These are phyloP conservation scores for Ceriops decandra DNA, from an alignment of 345 rosid species.

Conservation along the genomic window DNA sequence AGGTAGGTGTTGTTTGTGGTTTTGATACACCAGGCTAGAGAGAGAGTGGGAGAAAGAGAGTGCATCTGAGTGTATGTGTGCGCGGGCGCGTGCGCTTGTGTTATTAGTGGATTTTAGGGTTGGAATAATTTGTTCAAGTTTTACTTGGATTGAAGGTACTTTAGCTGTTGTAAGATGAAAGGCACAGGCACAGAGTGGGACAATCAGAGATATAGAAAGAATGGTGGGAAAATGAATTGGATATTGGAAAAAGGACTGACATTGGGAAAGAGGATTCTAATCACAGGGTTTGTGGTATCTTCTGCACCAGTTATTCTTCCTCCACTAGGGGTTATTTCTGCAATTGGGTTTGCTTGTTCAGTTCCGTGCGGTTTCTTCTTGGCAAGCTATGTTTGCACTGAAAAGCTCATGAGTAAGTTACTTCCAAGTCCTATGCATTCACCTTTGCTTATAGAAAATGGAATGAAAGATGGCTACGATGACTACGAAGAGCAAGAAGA, in stretches of 20 bases:
- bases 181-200: slow-evolving; percentile 32
- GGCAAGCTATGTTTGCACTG: slow-evolving; percentile 64
- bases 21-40: too few species aligned
- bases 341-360: slow-evolving; percentile 51
- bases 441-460: slow-evolving; percentile 5
- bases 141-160: background rate
- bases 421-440: slow-evolving; percentile 41
- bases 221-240: slow-evolving; percentile 40
- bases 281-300: slow-evolving; percentile 45
- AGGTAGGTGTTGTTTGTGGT: too few species aligned
- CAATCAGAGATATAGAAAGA: slow-evolving; percentile 22
- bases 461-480: background rate
- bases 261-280: slow-evolving; percentile 56
- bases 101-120: background rate
- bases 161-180: background rate
- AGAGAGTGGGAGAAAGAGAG: too few species aligned
- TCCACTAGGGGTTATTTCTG: slow-evolving; percentile 50
- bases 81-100: background rate
- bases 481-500: slow-evolving; percentile 18
- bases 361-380: slow-evolving; percentile 60
- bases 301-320: slow-evolving; percentile 66
- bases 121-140: background rate
- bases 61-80: background rate
- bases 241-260: slow-evolving; percentile 42
- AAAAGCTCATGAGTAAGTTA: slow-evolving; percentile 62